Conservation (phyloP, 208 protist species). For the Vickermania ingenoplastis region DNA sequence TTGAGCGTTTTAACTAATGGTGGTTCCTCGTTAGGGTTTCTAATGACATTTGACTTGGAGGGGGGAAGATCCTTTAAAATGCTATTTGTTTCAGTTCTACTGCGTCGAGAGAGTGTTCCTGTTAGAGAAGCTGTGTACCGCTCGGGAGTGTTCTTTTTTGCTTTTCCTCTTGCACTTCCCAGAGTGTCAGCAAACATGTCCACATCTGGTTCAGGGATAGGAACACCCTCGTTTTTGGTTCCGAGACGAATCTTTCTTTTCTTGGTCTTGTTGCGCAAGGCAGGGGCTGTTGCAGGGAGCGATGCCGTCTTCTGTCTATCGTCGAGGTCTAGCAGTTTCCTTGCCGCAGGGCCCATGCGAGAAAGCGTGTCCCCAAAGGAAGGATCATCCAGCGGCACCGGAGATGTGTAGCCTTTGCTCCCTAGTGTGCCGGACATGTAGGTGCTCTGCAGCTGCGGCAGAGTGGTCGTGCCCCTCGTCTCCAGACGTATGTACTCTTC, state of each 20-base stretch:
- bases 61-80: slow-evolving; percentile 7
- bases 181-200: not conserved
- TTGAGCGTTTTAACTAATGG: slow-evolving; percentile 20
- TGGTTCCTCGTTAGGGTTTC: slow-evolving; percentile 10
- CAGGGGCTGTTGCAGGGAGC: not conserved
- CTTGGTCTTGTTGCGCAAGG: not conserved
- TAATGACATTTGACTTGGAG: slow-evolving; percentile 4
- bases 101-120: slow-evolving; percentile 1
- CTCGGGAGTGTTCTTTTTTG: not conserved
- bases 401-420: not conserved
- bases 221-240: not conserved
- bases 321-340: slow-evolving; percentile 20
- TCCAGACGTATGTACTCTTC: not conserved
- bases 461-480: not conserved
- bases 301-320: not conserved
- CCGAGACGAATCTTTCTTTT: not conserved
- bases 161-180: not conserved
- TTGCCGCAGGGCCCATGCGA: slow-evolving; percentile 40
- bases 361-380: slow-evolving; percentile 17
- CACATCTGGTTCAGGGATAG: not conserved
- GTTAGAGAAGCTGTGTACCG: not conserved
- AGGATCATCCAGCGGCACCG: slow-evolving; percentile 9
- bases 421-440: slow-evolving; percentile 7
- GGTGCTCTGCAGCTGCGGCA: slow-evolving; percentile 18
- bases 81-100: not conserved